Evolutionary conservation across 2,329 filamentous ascomycete species (phyloP).

Genomic region (Aureobasidium sp.): DNA sequence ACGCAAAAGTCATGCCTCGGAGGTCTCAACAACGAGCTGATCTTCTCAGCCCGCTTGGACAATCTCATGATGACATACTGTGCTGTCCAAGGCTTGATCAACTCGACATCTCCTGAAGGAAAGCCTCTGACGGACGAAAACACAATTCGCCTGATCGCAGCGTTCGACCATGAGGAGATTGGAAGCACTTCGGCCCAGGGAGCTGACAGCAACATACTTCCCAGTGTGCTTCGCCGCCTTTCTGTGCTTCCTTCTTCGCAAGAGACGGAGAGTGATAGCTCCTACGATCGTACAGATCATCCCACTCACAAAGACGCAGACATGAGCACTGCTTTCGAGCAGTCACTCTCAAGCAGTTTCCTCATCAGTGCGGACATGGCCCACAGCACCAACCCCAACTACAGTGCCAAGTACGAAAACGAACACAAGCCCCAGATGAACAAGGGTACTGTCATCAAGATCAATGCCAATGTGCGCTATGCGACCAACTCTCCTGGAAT

Average conservation of each 20-base stretch:
- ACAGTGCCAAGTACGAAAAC: constrained; percentile 80
- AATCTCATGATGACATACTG: constrained; percentile 97
- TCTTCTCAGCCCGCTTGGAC: constrained; percentile 92
- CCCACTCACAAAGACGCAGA: constrained; percentile 44
- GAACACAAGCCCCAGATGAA: constrained; percentile 94
- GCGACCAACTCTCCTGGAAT: constrained; percentile 95
- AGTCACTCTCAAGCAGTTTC: constrained; percentile 85
- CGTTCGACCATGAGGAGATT: constrained; percentile 98
- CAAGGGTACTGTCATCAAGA: constrained; percentile 91
- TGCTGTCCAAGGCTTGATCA: constrained; percentile 75
- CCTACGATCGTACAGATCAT: constrained; percentile 54
- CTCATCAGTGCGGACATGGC: constrained; percentile 97
- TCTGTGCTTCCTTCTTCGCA: constrained; percentile 65
- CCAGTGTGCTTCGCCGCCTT: constrained; percentile 76
- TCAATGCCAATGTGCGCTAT: constrained; percentile 96
- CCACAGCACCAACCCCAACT: constrained; percentile 93
- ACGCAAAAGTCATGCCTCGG: constrained; percentile 86
- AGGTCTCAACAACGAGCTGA: constrained; percentile 85
- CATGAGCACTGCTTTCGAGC: constrained; percentile 78
- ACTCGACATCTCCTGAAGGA: constrained; percentile 57
- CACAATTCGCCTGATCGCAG: constrained; percentile 81
- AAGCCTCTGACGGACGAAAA: constrained; percentile 60
- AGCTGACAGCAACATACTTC: constrained; percentile 85
- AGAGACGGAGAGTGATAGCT: constrained; percentile 51
- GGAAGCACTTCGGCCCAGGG: constrained; percentile 89